Evolutionary conservation across 768 basidiomycete genomes (phyloP).

Genomic region (Leucosporidium creatinivorum): DNA sequence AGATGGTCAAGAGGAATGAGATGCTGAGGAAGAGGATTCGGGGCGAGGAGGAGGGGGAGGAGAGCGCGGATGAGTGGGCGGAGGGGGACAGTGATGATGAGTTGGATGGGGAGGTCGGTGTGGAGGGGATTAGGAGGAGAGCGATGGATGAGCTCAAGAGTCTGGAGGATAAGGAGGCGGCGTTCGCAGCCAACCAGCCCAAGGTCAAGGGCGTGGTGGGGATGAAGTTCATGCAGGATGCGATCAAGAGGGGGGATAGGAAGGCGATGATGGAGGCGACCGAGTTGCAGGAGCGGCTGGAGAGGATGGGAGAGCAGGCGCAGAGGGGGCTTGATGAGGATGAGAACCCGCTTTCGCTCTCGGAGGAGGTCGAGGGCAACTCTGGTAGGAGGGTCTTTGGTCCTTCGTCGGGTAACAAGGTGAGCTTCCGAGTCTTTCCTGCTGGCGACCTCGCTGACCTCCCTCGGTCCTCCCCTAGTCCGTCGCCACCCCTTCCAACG

Average conservation of each 20-base stretch:
- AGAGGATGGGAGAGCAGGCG: conserved; percentile 43
- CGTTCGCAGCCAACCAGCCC: conserved; percentile 39
- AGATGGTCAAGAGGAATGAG: conserved; percentile 79
- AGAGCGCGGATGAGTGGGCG: conserved; percentile 45
- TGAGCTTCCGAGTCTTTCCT: conserved; percentile 37
- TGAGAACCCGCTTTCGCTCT: conserved; percentile 38
- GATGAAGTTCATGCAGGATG: conserved; percentile 99
- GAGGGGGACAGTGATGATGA: conserved; percentile 44
- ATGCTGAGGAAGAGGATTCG: conserved; percentile 66
- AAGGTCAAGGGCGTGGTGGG: conserved; percentile 68
- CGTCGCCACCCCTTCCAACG: neutral
- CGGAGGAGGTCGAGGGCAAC: conserved; percentile 42
- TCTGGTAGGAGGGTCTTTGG: conserved; percentile 44
- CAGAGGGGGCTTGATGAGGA: conserved; percentile 35
- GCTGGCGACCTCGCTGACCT: neutral
- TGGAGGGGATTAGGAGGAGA: conserved; percentile 53
- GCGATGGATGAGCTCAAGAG: conserved; percentile 71
- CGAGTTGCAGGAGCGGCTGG: conserved; percentile 66
- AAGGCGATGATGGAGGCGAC: conserved; percentile 59
- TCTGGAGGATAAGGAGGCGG: conserved; percentile 46
- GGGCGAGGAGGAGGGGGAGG: conserved; percentile 46
- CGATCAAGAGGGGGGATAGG: conserved; percentile 59
- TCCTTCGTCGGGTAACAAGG: conserved; percentile 32
- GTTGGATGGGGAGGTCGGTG: conserved; percentile 37
- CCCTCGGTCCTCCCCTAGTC: neutral